Conservation (phyloP, 257 asterid genomes). For the Solanum neorickii region DNA sequence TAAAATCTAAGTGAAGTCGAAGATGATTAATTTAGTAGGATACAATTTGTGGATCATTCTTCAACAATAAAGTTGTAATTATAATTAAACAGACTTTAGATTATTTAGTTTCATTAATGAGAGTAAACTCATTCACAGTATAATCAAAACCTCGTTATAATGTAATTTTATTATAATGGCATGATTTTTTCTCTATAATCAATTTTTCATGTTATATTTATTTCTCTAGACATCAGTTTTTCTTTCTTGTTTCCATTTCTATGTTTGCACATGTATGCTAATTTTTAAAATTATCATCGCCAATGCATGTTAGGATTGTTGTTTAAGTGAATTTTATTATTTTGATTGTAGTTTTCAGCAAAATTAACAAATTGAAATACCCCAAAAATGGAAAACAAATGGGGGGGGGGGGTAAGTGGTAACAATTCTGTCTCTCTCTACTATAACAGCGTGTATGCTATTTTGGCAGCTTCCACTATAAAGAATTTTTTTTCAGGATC, state of each 20-base stretch:
- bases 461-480: not conserved
- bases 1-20: too few species aligned
- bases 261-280: not conserved
- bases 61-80: too few species aligned
- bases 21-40: too few species aligned
- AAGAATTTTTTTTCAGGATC: not conserved
- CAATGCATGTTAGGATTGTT: not conserved
- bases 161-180: not conserved
- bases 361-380: not conserved
- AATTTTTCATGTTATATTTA: not conserved
- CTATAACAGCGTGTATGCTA: not conserved
- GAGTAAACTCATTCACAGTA: not conserved
- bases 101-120: too few species aligned
- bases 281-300: too few species aligned
- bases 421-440: not conserved
- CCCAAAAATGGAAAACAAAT: not conserved
- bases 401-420: not conserved
- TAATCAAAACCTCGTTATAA: not conserved
- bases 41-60: too few species aligned
- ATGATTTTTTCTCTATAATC: not conserved
- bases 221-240: not conserved
- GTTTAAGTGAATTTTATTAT: not conserved
- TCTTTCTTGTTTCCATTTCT: not conserved
- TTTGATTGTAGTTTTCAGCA: not conserved
- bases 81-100: too few species aligned